Evolutionary conservation across 2,329 filamentous ascomycete genomes (phyloP), one percentile per base, ranked within the genome.

Genomic region (Trichoderma cornu-damae): DNA sequence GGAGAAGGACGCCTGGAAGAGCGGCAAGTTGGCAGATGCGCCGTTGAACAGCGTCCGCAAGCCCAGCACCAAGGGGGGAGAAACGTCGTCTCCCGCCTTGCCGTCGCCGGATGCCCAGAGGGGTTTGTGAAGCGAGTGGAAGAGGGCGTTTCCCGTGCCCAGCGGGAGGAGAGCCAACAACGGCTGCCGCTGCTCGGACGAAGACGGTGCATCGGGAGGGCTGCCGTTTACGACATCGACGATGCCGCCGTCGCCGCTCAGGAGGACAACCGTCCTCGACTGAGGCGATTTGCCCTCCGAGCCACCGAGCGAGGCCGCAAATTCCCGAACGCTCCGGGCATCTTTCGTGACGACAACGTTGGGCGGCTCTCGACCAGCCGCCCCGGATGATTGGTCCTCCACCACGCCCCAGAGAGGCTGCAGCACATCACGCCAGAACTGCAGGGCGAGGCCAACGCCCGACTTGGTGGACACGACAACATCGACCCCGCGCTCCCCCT

Each of bases 191-290:
- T 43, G 54, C 14, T 55, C 26, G 11, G 22, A n/a, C 20, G 30
- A 6, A 20, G 46, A 46, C 12, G 38, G 16, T 9, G 55, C 38
- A 12, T 58, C 59, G 1, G 54, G 37, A 1, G 59, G 53, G 24
- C 70, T 77, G 2, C 81, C 82, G 67, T 96, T 95, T 59, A 96
- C 77, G 1, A 94, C 76, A 64, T 97, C 93, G 16, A 91, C 81
- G 2, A 96, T 72, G 5, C 91, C 93, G 12, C 93, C 93, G 69
- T 97, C 93, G 6, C 93, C 93, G 48, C 88, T 93, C 4, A 96
- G 78, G 11, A 97, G 79, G 28, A 96, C 73, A 24, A 96, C 78
- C 0, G 85, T 85, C 52, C 60, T 56, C n/a, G 58, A 57, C 8
- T n/a, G 68, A 12, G 1, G 32, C n/a, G 2, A 38, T 16, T 7